These are phyloP conservation scores for Triticum timopheevii DNA, from an alignment of 176 grass and related monocot species.

Conservation along the genomic window DNA sequence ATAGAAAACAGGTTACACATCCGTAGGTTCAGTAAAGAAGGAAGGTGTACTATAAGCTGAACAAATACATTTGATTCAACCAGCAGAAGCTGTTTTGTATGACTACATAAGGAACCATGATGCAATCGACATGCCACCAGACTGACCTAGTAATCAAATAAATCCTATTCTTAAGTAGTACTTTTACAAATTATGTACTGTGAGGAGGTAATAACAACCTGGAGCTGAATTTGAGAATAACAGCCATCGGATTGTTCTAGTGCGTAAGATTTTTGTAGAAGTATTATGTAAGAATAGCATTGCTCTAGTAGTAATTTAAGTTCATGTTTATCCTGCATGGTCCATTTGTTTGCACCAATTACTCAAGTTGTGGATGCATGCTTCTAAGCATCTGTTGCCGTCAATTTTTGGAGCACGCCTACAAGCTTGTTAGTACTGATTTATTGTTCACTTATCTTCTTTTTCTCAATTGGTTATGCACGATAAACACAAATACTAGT, in stretches of 20 bases:
- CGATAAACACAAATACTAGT: background rate
- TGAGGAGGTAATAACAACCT: background rate
- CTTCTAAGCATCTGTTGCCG: background rate
- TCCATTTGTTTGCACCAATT: background rate
- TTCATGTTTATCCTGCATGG: slow-evolving; percentile 12
- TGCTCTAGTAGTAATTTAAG: background rate
- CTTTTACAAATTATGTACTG: background rate
- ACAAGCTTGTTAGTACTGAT: background rate
- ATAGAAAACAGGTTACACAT: background rate
- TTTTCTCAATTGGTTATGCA: background rate
- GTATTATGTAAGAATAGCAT: too few species aligned
- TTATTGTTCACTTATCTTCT: background rate
- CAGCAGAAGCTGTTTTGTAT: background rate
- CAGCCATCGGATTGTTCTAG: background rate
- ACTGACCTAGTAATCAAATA: background rate
- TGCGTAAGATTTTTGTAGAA: background rate
- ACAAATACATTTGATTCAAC: background rate
- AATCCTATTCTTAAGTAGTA: background rate
- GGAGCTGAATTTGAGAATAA: too few species aligned
- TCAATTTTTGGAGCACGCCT: background rate
- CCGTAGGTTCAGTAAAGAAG: background rate
- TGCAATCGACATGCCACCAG: background rate
- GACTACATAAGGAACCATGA: background rate
- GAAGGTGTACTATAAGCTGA: background rate
- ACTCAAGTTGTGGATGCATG: slow-evolving; percentile 1